Evolutionary conservation across 352 stramenopile genomes (phyloP).

Genomic region (Phytophthora pinifolia): DNA sequence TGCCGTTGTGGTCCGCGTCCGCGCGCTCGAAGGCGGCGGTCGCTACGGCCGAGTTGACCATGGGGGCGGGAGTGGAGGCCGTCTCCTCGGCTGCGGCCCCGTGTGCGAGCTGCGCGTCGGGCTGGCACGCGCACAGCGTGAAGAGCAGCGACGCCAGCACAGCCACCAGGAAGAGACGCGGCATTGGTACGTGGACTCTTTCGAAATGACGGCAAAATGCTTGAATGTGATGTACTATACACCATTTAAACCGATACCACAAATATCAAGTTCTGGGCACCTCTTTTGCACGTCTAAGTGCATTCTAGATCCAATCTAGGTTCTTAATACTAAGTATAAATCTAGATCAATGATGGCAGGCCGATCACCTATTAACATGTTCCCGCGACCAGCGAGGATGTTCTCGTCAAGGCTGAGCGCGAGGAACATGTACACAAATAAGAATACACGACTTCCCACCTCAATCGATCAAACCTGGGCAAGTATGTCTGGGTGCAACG

Average conservation of each 20-base stretch:
- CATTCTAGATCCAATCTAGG: too few species aligned
- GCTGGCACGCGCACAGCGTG: slow-evolving; percentile 3
- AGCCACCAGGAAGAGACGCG: slow-evolving; percentile 22
- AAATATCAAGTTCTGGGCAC: too few species aligned
- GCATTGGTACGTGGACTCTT: slow-evolving; percentile 5
- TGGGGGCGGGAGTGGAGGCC: slow-evolving; percentile 14
- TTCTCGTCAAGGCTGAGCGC: not conserved
- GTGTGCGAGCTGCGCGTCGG: slow-evolving; percentile 10
- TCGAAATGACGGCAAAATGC: not conserved
- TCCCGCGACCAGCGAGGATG: not conserved
- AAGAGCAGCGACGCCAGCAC: slow-evolving; percentile 22
- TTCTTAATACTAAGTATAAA: too few species aligned
- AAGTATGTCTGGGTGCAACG: slow-evolving; percentile 31
- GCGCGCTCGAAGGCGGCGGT: slow-evolving; percentile 58
- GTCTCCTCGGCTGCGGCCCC: slow-evolving; percentile 4
- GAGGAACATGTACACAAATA: too few species aligned
- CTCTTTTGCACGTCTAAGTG: too few species aligned
- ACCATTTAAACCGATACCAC: too few species aligned
- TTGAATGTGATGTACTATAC: not conserved
- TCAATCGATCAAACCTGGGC: slow-evolving; percentile 23
- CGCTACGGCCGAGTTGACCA: slow-evolving; percentile 8
- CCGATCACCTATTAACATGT: too few species aligned
- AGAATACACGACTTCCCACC: too few species aligned
- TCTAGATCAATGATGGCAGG: too few species aligned
- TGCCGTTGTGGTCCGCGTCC: slow-evolving; percentile 70